Base-by-base conservation (phyloP, 176 grass and related monocot genomes). In the Chloris gayana region DNA sequence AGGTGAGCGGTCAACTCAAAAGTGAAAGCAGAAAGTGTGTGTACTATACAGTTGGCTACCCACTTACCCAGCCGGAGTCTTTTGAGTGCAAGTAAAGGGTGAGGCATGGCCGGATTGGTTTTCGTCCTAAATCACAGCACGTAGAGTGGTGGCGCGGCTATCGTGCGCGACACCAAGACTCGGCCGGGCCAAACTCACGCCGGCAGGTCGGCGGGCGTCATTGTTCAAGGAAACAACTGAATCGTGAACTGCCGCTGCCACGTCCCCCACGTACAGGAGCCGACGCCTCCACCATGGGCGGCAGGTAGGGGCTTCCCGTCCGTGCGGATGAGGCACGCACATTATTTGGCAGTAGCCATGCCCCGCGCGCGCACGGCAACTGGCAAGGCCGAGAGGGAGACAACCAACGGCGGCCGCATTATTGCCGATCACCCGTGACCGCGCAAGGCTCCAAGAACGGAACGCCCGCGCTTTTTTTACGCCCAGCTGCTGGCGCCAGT, bases 351-450 rank as follows among this genome's bases (percentile, higher is more conserved):
- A 50, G 47, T 50, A 50, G 15, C 47, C 12, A 44, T 4, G 49
- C 49, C 49, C 49, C 18, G 7, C 54, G 54, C 54, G 56, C 56
- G n/a, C 56, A 59, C 56, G 68, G 68, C 41, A 45, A 46, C 9
- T 11, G 41, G 8, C 41, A 8, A 42, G 71, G 57, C 26, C 37
- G 35, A 22, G 39, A 12, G 44, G 44, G 18, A 26, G 18, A 26
- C 13, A 13, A 45, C 10, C 47, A 45, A 61, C 67, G 45, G 60
- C 67, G 56, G 57, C 41, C 68, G 38, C 57, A 82, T 73, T 72
- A 82, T 82, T 82, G 56, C 24, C 78, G 77, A 2, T 54, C 50
- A 15, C 22, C 54, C 54, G 22, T 57, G 54, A 57, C 51, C 58
- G 7, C 51, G 27, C 76, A 38, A 50, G 10, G 24, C n/a, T 15